Evolutionary conservation across 1,284 basidiomycete genomes (phyloP).

Genomic region (Microbotryum lychnidis-dioicae): DNA sequence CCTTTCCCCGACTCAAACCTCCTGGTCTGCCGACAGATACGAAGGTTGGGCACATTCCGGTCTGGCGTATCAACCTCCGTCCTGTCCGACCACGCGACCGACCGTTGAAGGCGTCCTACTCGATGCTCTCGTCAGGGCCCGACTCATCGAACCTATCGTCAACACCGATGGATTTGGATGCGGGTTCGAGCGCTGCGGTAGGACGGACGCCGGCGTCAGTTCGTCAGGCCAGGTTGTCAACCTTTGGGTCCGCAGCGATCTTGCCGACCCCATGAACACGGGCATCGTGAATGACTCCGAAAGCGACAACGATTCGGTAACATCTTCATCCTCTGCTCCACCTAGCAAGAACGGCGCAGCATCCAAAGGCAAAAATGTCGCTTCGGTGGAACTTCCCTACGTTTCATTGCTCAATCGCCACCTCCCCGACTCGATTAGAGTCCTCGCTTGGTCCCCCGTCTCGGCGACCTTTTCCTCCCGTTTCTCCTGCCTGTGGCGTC

Average conservation of each 20-base stretch:
- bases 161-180: slow-evolving; percentile 60
- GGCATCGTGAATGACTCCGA: slow-evolving; percentile 31
- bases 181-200: slow-evolving; percentile 81
- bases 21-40: slow-evolving; percentile 47
- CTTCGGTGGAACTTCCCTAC: slow-evolving; percentile 60
- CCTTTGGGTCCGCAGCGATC: slow-evolving; percentile 68
- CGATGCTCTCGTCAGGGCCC: slow-evolving; percentile 60
- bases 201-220: slow-evolving; percentile 92
- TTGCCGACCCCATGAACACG: slow-evolving; percentile 27
- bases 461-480: slow-evolving; percentile 70
- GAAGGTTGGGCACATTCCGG: slow-evolving; percentile 88
- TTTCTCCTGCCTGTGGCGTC: slow-evolving; percentile 75
- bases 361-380: not conserved
- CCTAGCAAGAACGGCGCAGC: not conserved
- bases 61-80: slow-evolving; percentile 64
- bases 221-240: slow-evolving; percentile 90
- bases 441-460: slow-evolving; percentile 96
- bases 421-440: slow-evolving; percentile 77
- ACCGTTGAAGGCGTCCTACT: slow-evolving; percentile 88
- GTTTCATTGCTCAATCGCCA: slow-evolving; percentile 76
- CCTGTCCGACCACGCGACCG: slow-evolving; percentile 56
- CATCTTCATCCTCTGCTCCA: slow-evolving; percentile 1
- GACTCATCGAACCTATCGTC: slow-evolving; percentile 56
- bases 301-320: slow-evolving; percentile 7
- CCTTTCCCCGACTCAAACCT: not conserved